Base-by-base conservation (phyloP, 1,284 basidiomycete species). In the Pterulicium gracile region DNA sequence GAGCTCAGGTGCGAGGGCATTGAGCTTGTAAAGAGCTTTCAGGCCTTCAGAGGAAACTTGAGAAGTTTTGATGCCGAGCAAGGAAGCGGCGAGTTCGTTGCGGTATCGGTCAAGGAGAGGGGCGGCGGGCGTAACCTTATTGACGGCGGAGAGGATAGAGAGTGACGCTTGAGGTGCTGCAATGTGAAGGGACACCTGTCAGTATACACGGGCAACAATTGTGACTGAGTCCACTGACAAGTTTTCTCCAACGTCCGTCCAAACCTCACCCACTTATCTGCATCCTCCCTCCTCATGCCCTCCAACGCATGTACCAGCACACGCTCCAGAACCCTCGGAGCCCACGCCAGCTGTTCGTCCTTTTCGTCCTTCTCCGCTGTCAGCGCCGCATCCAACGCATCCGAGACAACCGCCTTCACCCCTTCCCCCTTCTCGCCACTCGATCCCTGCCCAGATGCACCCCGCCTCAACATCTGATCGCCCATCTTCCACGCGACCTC, bases 61-160 rank as follows among this genome's bases (percentile, higher is more conserved):
- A 3, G 61, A 55, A 0, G 85, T 61, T 1, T 73, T 72, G 7
- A 96, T 70, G 14, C 86, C 88, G 0, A 88, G 67, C 2, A 95
- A 63, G 15, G 73, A 73, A 18, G 88, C 86, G 0, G 93, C 94
- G 4, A 94, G 70, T 57, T 96, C 89, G 61, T 96, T 98, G 24
- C 94, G 78, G 55, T 88, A 89, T 5, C 88, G 75, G 50, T 88
- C 84, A 36, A 97, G 75, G 4, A 77, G 73, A 1, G 83, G 78
- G 52, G 90, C 88, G 0, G 77, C 65, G 7, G 80, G 69, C 1
- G 81, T 75, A 34, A 75, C 70, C 18, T 69, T 64, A 18, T 81
- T 75, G 44, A 92, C 65, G 1, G 81, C 75, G 5, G 70, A 64
- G 3, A 86, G 61, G 47, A 94, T 75, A 0, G 81, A 75, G 47